Conservation (phyloP, 179 eudicot species). For the Patellifolia procumbens region DNA sequence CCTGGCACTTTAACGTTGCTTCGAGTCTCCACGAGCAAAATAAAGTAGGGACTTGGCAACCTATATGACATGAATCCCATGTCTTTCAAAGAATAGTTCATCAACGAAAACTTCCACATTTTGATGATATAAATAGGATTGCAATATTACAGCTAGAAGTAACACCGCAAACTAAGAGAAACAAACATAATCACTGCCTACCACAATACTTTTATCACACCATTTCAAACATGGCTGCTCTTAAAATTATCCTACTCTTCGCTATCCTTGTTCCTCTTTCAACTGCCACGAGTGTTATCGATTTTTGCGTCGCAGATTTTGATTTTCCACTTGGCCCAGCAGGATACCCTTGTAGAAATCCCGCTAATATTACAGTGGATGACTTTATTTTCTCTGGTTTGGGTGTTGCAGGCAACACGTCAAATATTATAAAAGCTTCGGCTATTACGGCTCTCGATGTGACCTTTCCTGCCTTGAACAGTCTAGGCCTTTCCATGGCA, state of each 20-base stretch:
- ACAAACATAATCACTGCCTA: background rate
- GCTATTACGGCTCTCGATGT: background rate
- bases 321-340: background rate
- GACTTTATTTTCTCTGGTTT: no score
- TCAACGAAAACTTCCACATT: background rate
- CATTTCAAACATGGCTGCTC: background rate
- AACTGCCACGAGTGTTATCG: background rate
- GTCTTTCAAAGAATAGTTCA: background rate
- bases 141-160: background rate
- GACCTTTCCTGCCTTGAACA: background rate
- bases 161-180: background rate
- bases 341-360: constrained; percentile 6
- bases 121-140: background rate
- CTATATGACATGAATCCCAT: background rate
- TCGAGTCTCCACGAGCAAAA: no score
- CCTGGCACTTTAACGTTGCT: no score
- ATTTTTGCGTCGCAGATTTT: background rate
- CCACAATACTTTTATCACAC: background rate
- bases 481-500: background rate
- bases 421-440: background rate
- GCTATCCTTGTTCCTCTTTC: background rate
- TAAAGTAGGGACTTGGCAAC: no score
- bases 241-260: background rate
- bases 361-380: background rate
- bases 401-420: no score